Conservation (phyloP, 2,329 filamentous ascomycete species). For the Fusarium aywerte region DNA sequence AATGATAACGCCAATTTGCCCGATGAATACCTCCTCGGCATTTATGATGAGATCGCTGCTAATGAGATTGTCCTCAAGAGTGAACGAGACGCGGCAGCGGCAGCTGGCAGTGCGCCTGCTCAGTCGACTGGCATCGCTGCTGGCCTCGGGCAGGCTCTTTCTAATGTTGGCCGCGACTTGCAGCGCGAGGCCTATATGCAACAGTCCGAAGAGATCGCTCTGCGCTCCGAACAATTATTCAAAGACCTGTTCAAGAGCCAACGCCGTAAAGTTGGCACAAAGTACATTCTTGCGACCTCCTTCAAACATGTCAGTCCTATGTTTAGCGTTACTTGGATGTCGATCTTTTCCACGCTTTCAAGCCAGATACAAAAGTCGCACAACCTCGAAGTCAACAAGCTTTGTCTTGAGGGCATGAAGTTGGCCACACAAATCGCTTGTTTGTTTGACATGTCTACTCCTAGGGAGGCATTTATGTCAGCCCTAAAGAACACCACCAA, state of each 20-base stretch:
- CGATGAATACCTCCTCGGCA: conserved; percentile 86
- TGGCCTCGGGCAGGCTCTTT: conserved; percentile 86
- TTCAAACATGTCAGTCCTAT: conserved; percentile 96
- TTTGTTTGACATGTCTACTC: conserved; percentile 91
- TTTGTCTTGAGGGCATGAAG: conserved; percentile 96
- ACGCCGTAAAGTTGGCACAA: conserved; percentile 74
- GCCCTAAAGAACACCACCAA: conserved; percentile 94
- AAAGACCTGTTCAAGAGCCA: conserved; percentile 93
- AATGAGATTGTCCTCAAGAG: conserved; percentile 97
- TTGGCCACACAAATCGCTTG: conserved; percentile 93
- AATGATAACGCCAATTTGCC: conserved; percentile 96
- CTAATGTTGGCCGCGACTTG: conserved; percentile 89
- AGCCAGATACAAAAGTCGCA: conserved; percentile 93
- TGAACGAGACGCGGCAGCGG: conserved; percentile 88
- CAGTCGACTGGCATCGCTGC: conserved; percentile 79
- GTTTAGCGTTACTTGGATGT: conserved; percentile 99
- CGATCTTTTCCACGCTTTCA: conserved; percentile 93
- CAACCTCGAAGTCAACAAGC: conserved; percentile 88
- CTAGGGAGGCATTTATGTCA: conserved; percentile 92
- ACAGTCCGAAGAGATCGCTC: conserved; percentile 90
- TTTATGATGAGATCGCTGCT: conserved; percentile 89
- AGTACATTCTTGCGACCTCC: conserved; percentile 92
- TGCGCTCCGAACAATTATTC: conserved; percentile 83
- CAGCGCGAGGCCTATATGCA: conserved; percentile 94
- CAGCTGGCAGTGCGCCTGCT: conserved; percentile 70